Evolutionary conservation across 2,329 filamentous ascomycete species (phyloP).

Genomic region (Epichloe hybrida): DNA sequence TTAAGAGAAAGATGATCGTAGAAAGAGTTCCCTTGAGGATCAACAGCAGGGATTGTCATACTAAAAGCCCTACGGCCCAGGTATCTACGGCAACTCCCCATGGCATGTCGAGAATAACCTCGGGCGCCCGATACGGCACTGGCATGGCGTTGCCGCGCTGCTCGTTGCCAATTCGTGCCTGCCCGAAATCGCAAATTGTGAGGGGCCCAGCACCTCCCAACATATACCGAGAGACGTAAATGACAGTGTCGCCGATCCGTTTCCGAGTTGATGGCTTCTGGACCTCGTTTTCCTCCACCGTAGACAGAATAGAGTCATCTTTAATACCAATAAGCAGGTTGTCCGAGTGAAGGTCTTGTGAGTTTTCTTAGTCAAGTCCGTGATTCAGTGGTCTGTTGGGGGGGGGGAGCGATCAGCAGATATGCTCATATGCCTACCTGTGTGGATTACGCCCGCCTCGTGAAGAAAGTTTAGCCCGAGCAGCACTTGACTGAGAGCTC

Average conservation of each 20-base stretch:
- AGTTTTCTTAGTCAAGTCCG: not conserved
- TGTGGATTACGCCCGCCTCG: no score
- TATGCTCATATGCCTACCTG: no score
- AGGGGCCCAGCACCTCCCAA: slow-evolving; percentile 17
- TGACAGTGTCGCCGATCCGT: slow-evolving; percentile 10
- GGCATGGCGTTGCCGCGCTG: slow-evolving; percentile 16
- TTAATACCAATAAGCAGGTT: slow-evolving; percentile 23
- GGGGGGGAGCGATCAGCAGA: no score
- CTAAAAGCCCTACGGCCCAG: slow-evolving; percentile 23
- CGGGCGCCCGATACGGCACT: slow-evolving; percentile 19
- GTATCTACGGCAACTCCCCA: slow-evolving; percentile 22
- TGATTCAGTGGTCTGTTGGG: no score
- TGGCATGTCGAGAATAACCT: slow-evolving; percentile 22
- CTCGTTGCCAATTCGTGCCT: slow-evolving; percentile 19
- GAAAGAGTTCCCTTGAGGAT: no score
- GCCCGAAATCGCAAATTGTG: slow-evolving; percentile 21
- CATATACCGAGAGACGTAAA: slow-evolving; percentile 21
- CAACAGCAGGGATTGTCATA: slow-evolving; percentile 6
- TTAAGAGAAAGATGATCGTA: no score
- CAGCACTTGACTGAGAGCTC: slow-evolving; percentile 12
- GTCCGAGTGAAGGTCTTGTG: slow-evolving; percentile 21
- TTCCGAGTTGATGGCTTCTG: slow-evolving; percentile 19
- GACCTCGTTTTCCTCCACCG: slow-evolving; percentile 19
- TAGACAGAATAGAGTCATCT: slow-evolving; percentile 16
- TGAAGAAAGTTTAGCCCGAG: not conserved